These are phyloP conservation scores for Ganoderma sinense DNA, from an alignment of 1,284 basidiomycete genomes.

Conservation along the genomic window DNA sequence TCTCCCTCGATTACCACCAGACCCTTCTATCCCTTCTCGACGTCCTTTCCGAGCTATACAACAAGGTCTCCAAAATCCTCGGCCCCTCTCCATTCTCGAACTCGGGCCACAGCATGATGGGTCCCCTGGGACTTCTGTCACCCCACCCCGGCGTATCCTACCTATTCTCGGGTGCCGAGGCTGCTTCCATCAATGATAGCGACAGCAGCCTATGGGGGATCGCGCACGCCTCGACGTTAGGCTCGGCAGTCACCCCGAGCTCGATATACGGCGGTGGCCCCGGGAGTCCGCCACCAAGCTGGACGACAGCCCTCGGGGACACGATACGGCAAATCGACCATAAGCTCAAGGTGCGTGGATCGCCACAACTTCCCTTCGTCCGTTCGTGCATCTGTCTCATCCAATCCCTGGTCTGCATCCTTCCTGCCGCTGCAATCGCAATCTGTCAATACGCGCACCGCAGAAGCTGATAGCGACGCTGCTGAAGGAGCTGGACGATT, in stretches of 20 bases:
- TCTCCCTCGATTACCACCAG: constrained; percentile 86
- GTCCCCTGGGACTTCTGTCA: constrained; percentile 72
- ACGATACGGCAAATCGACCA: constrained; percentile 81
- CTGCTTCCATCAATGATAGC: constrained; percentile 44
- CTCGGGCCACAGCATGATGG: constrained; percentile 75
- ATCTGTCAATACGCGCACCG: constrained; percentile 12
- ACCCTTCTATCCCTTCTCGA: constrained; percentile 86
- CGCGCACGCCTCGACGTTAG: constrained; percentile 55
- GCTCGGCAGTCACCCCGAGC: constrained; percentile 25
- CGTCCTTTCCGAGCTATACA: constrained; percentile 86
- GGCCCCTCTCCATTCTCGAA: constrained; percentile 78
- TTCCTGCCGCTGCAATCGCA: neutral
- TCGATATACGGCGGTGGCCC: constrained; percentile 45
- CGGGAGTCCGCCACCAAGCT: constrained; percentile 63
- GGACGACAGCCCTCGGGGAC: constrained; percentile 72
- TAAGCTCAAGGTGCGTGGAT: constrained; percentile 75
- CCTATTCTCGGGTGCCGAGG: constrained; percentile 59
- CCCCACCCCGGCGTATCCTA: constrained; percentile 86
- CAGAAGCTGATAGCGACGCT: constrained; percentile 82
- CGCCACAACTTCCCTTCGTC: neutral
- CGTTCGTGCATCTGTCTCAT: constrained; percentile 14
- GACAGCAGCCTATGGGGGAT: constrained; percentile 74
- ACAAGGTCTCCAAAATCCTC: constrained; percentile 81
- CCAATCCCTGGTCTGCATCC: neutral
- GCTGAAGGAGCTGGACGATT: constrained; percentile 83